Base-by-base conservation (phyloP, 2,329 filamentous ascomycete genomes). In the Apiospora malaysiana region DNA sequence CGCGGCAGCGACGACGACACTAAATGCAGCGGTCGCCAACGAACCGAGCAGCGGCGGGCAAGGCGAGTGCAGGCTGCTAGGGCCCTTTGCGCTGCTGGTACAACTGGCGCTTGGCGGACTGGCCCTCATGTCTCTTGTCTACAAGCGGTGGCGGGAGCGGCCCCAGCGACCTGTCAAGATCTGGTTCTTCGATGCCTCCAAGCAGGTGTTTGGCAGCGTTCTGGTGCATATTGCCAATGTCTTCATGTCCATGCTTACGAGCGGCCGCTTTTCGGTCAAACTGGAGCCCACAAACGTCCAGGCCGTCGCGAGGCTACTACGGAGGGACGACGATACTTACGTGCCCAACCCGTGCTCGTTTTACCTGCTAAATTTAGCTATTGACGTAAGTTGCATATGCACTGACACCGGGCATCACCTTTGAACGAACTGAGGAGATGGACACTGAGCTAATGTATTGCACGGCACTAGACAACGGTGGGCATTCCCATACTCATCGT, bases 161-260 rank as follows among this genome's bases (percentile, higher is more conserved):
- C 95, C 96, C 1, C 95, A 98, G 80, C 89, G 96, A 70, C 95
- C 95, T 0, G 79, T 98, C 78, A 97, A 97, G 87, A 94, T 99
- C 75, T 99, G 96, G 95, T 95, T 93, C 81, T 99, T 98, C 81
- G 96, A 99, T 79, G 96, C 91, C 32, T 97, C 94, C 43, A 99
- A 99, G 85, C 96, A 99, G 85, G 94, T 99, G 69, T 93, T 98
- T 78, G 96, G 96, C 27, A 97, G 94, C 42, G 91, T 94, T 65
- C 87, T 99, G 80, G 90, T 98, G 45, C 96, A 99, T 83, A 87
- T 95, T 63, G 93, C 95, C 75, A 99, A 99, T 79, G 87, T 99
- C 69, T 90, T 97, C 81, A 97, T 99, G 92, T 97, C 94, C 66
- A 94, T 98, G 93, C 88, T 99, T 75, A 97, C 94, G 0, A 95